Evolutionary conservation across 1,284 basidiomycete genomes (phyloP).

Genomic region (Hypsizygus ulmarius): DNA sequence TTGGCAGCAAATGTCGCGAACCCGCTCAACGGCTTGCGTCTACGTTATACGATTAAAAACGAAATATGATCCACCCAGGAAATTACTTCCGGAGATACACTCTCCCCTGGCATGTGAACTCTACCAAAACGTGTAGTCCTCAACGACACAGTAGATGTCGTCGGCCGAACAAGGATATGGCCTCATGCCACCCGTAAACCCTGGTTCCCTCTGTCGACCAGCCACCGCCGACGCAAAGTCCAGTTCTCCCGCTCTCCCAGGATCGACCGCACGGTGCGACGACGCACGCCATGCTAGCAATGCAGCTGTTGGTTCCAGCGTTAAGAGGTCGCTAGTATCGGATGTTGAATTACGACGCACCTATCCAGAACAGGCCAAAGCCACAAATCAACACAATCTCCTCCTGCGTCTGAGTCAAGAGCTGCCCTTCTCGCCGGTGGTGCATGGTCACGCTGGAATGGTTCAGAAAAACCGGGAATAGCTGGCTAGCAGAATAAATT

Average conservation of each 20-base stretch:
- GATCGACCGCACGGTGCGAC: slow-evolving; percentile 19
- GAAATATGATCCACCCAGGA: slow-evolving; percentile 1
- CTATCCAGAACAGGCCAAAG: slow-evolving; percentile 70
- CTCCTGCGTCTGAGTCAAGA: slow-evolving; percentile 66
- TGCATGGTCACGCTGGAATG: slow-evolving; percentile 60
- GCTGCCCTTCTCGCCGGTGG: slow-evolving; percentile 52
- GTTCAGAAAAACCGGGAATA: slow-evolving; percentile 1
- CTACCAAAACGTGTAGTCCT: slow-evolving; percentile 68
- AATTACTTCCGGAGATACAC: neutral
- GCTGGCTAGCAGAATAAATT: slow-evolving; percentile 10
- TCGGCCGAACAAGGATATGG: slow-evolving; percentile 56
- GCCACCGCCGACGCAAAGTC: slow-evolving; percentile 13
- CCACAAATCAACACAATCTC: slow-evolving; percentile 67
- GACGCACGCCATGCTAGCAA: slow-evolving; percentile 47
- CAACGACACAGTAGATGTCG: slow-evolving; percentile 64
- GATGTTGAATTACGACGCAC: slow-evolving; percentile 37
- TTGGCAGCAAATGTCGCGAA: no score
- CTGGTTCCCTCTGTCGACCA: slow-evolving; percentile 22
- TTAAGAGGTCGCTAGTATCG: slow-evolving; percentile 2
- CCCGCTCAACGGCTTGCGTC: no score
- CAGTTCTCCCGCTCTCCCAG: slow-evolving; percentile 17
- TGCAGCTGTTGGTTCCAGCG: slow-evolving; percentile 29
- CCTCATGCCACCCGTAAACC: slow-evolving; percentile 29
- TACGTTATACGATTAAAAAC: neutral
- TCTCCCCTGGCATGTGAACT: neutral